Percentiles rank a stretch among this genome's conserved stretches.
Conservation (phyloP, 1,139 yeast species). For the Arxiozyma slooffiae region DNA sequence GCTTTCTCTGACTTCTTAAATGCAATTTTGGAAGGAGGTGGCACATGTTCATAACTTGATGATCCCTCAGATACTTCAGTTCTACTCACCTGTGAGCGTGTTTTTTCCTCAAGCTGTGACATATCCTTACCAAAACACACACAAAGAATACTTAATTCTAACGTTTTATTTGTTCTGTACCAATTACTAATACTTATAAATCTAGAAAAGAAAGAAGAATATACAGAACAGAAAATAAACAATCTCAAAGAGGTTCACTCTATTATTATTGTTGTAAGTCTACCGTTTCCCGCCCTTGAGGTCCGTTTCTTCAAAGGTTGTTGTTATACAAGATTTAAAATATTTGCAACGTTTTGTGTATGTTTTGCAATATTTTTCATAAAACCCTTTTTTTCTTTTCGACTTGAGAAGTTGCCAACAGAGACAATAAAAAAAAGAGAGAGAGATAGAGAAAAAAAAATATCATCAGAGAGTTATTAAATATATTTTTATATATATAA, state of each 20-base stretch:
- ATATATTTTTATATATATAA: too few relatives aligned
- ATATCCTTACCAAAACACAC: conserved; percentile 1
- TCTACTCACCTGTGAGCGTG: conserved; percentile 1
- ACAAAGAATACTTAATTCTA: neutral
- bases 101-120: conserved; percentile 2
- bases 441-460: neutral
- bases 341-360: neutral
- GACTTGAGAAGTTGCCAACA: too few relatives aligned
- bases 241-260: neutral
- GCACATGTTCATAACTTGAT: conserved; percentile 9
- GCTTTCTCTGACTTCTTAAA: conserved; percentile 11
- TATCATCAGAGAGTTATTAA: too few relatives aligned
- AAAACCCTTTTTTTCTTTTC: neutral
- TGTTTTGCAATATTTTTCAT: neutral
- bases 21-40: conserved; percentile 17
- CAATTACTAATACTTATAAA: neutral
- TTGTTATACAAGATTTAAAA: neutral
- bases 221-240: too few relatives aligned
- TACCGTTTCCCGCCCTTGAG: too few relatives aligned
- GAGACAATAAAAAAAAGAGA: too few relatives aligned
- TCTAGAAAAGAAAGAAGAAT: neutral
- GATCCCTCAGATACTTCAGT: neutral
- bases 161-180: neutral
- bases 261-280: neutral
- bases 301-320: neutral